These are phyloP conservation scores for Ampelocalamus luodianensis DNA, from an alignment of 176 grass and related monocot species.

Conservation along the genomic window DNA sequence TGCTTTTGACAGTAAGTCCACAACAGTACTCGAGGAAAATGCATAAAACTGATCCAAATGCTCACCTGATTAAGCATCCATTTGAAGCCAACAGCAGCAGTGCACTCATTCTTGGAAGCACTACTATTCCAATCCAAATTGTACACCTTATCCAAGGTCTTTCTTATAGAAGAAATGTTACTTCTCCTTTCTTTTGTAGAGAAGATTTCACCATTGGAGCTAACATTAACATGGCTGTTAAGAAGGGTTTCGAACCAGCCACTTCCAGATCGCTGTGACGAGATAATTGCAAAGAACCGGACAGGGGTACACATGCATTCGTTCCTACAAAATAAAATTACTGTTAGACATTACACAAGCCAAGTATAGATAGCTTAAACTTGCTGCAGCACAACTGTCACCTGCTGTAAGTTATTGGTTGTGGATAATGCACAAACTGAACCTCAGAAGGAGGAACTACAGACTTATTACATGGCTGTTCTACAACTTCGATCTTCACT, in stretches of 20 bases:
- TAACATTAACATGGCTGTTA: conserved; percentile 89
- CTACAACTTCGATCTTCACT: conserved; percentile 62
- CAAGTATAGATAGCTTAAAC: conserved; percentile 31
- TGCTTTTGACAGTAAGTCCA: neutral
- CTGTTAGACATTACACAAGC: conserved; percentile 39
- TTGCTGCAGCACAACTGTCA: conserved; percentile 29
- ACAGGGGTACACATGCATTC: conserved; percentile 82
- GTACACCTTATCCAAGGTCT: conserved; percentile 84
- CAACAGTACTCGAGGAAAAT: neutral
- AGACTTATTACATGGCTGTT: conserved; percentile 55
- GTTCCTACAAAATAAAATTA: conserved; percentile 53
- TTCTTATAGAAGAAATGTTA: conserved; percentile 73
- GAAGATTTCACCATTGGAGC: conserved; percentile 96
- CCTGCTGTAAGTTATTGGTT: conserved; percentile 73
- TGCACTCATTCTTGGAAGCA: conserved; percentile 93
- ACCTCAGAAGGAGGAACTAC: conserved; percentile 45
- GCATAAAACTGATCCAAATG: conserved; percentile 8
- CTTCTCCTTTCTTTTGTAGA: conserved; percentile 77
- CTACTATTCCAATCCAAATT: conserved; percentile 91
- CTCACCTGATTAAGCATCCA: conserved; percentile 99
- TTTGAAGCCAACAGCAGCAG: conserved; percentile 85
- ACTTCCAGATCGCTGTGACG: conserved; percentile 86
- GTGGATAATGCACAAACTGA: conserved; percentile 74
- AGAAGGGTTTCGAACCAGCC: conserved; percentile 97
- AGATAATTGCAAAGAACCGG: conserved; percentile 81